Evolutionary conservation across 305 asterid genomes (phyloP).

Genomic region (Fraxinus baroniana): DNA sequence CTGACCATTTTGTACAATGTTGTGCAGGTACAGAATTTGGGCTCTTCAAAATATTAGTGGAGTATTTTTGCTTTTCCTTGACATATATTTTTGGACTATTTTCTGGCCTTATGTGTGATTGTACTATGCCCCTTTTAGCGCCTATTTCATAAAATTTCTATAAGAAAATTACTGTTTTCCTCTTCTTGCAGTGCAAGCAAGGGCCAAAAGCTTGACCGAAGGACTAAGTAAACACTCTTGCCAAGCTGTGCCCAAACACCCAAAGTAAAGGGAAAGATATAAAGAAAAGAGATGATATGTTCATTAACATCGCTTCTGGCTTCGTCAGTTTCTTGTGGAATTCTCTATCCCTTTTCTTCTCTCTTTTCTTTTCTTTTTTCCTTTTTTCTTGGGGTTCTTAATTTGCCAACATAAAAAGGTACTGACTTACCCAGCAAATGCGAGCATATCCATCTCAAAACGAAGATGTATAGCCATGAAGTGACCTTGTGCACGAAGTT

Average conservation of each 20-base stretch:
- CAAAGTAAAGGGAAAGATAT: not conserved
- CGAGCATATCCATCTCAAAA: conserved; percentile 97
- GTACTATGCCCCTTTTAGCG: not conserved
- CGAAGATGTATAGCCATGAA: conserved; percentile 98
- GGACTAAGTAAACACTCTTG: not conserved
- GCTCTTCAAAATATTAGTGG: not conserved
- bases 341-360: not conserved
- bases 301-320: not conserved
- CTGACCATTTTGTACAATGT: conserved; percentile 20
- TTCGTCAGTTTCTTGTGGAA: not conserved
- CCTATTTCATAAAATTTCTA: not conserved
- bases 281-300: not conserved
- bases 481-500: conserved; percentile 87
- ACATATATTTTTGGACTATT: not conserved
- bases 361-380: not conserved
- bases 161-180: not conserved
- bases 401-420: conserved; percentile 4
- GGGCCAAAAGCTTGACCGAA: conserved; percentile 1
- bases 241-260: conserved; percentile 13
- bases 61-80: not conserved
- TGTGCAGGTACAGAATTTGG: conserved; percentile 2
- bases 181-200: conserved; percentile 14
- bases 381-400: conserved; percentile 15
- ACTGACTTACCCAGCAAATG: conserved; percentile 89
- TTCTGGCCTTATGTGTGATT: not conserved